phyloP scores from a whole-genome alignment of 371 early-diverging fungal species.

The Paraphysoderma sedebokerense region DNA sequence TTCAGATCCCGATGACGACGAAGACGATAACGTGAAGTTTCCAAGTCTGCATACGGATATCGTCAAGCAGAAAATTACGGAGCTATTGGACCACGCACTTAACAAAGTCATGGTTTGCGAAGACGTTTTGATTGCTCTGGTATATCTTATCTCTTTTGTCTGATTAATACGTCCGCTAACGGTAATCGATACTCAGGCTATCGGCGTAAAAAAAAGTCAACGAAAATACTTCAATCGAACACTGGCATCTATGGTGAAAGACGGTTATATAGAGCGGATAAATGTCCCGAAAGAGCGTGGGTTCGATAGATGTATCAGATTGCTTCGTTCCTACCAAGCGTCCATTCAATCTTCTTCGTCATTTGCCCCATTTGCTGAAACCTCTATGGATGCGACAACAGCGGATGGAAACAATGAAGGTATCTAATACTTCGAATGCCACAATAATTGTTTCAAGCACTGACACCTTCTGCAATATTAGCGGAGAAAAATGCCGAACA shows the following conservation, averaged over 20 bases:
- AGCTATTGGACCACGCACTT: neutral
- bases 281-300: slow-evolving; percentile 1
- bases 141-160: too few species aligned
- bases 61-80: neutral
- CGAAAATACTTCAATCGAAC: slow-evolving; percentile 18
- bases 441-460: neutral
- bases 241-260: slow-evolving; percentile 5
- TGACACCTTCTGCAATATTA: neutral
- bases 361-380: too few species aligned
- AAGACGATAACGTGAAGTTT: neutral
- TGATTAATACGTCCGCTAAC: too few species aligned
- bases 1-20: neutral
- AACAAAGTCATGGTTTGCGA: slow-evolving; percentile 9
- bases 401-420: neutral
- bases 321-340: slow-evolving; percentile 7
- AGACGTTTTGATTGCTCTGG: slow-evolving; percentile 5
- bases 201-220: neutral
- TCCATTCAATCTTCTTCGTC: too few species aligned
- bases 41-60: neutral
- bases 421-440: neutral
- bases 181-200: too few species aligned
- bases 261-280: slow-evolving; percentile 11
- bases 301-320: slow-evolving; percentile 7
- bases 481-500: neutral
- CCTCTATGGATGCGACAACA: too few species aligned